phyloP scores from a whole-genome alignment of 2,329 filamentous ascomycete species.

The Metarhizium anisopliae region DNA sequence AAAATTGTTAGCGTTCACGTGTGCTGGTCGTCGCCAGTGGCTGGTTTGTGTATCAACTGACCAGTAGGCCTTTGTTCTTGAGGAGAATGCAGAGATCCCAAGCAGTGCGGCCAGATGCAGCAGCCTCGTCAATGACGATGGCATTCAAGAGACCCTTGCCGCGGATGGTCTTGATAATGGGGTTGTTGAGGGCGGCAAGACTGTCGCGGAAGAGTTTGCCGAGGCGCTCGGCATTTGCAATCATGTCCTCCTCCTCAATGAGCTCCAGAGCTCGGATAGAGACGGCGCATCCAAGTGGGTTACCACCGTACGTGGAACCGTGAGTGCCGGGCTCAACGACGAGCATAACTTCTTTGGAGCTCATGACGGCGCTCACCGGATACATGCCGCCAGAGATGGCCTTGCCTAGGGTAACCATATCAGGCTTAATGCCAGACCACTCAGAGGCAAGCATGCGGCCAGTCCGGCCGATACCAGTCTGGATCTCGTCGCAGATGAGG shows the following conservation, averaged over 20 bases:
- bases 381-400: conserved; percentile 98
- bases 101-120: conserved; percentile 75
- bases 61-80: conserved; percentile 90
- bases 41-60: conserved; percentile 34
- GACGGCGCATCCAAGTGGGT: conserved; percentile 89
- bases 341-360: conserved; percentile 85
- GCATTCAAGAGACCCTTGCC: conserved; percentile 95
- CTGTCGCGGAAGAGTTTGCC: conserved; percentile 78
- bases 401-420: conserved; percentile 91
- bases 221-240: conserved; percentile 69
- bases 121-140: conserved; percentile 86
- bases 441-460: conserved; percentile 89
- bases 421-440: conserved; percentile 92
- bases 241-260: conserved; percentile 83
- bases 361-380: conserved; percentile 89
- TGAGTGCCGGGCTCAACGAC: conserved; percentile 94
- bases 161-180: conserved; percentile 72
- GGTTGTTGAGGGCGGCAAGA: conserved; percentile 63
- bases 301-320: conserved; percentile 96
- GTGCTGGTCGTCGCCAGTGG: too few relatives aligned
- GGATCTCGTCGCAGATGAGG: conserved; percentile 96
- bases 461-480: conserved; percentile 93
- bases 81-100: conserved; percentile 96
- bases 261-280: conserved; percentile 93
- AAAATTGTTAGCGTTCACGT: background rate